Percentiles rank a stretch among this genome's conserved stretches.
These are phyloP conservation scores for Calendula officinalis DNA, from an alignment of 129 eudicot species.

Conservation along the genomic window DNA sequence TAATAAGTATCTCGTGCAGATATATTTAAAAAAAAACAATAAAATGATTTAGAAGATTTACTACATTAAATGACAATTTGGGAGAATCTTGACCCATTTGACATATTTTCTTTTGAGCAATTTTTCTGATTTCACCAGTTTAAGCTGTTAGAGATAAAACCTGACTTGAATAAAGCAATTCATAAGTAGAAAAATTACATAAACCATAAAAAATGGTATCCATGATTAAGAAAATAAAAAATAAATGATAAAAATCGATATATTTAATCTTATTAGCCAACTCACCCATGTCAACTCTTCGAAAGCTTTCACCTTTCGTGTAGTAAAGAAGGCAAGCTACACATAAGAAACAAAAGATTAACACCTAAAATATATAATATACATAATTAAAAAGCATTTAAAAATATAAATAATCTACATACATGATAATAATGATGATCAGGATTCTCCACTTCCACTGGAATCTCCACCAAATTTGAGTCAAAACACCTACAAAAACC, in stretches of 20 bases:
- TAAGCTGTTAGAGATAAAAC: too few relatives aligned
- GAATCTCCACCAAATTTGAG: constrained; percentile 81
- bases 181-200: too few relatives aligned
- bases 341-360: constrained; percentile 17
- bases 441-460: constrained; percentile 89
- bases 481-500: constrained; percentile 65
- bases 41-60: too few relatives aligned
- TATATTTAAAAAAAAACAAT: too few relatives aligned
- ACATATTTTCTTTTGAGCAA: too few relatives aligned
- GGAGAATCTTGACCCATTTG: too few relatives aligned
- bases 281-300: constrained; percentile 99
- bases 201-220: too few relatives aligned
- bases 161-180: too few relatives aligned
- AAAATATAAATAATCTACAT: constrained; percentile 26
- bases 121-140: too few relatives aligned
- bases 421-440: constrained; percentile 95
- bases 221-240: too few relatives aligned
- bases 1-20: too few relatives aligned
- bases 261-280: constrained; percentile 1
- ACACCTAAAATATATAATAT: not conserved
- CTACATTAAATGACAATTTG: too few relatives aligned
- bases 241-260: not conserved
- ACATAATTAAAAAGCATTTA: not conserved
- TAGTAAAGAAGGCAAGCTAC: constrained; percentile 94
- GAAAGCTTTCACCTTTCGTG: constrained; percentile 77